A percentile compares a stretch with the other conserved stretches of the same genome.
Evolutionary conservation across 1,284 basidiomycete species (phyloP).

Genomic region (Tremellales sp.): DNA sequence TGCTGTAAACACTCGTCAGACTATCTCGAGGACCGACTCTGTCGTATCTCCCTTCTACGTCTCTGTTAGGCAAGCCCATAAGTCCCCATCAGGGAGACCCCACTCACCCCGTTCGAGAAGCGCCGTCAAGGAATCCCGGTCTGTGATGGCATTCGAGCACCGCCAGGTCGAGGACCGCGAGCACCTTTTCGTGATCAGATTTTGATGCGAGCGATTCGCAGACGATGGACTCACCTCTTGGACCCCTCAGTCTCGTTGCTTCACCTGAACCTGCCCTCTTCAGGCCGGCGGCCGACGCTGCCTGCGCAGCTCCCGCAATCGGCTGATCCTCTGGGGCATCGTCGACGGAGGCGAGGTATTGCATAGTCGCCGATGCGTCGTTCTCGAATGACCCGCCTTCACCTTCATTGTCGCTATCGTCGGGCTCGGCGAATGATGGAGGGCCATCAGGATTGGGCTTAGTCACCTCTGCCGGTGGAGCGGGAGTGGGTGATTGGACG

Average conservation of each 20-base stretch:
- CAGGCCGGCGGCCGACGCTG: conserved; percentile 31
- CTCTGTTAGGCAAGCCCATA: no score
- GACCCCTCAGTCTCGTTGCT: conserved; percentile 45
- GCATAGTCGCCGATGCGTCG: conserved; percentile 10
- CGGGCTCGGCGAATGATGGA: conserved; percentile 4
- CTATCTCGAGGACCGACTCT: no score
- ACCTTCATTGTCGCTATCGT: conserved; percentile 9
- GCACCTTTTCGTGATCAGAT: conserved; percentile 15
- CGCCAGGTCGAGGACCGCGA: conserved; percentile 35
- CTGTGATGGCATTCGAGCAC: conserved; percentile 17
- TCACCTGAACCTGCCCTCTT: conserved; percentile 52
- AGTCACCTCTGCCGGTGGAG: conserved; percentile 40
- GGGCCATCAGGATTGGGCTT: conserved; percentile 36
- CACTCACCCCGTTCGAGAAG: no score
- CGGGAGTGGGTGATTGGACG: no score
- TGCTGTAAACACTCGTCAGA: no score
- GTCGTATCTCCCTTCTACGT: no score
- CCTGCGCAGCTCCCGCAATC: conserved; percentile 28
- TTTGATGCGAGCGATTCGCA: background rate
- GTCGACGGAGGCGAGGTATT: conserved; percentile 10
- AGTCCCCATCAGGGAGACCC: no score
- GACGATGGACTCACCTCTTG: conserved; percentile 20
- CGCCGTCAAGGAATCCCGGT: no score
- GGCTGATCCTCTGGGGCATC: conserved; percentile 19
- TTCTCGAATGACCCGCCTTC: conserved; percentile 3